Base-by-base conservation (phyloP, 352 stramenopile species). In the Lagenidium sp. region DNA sequence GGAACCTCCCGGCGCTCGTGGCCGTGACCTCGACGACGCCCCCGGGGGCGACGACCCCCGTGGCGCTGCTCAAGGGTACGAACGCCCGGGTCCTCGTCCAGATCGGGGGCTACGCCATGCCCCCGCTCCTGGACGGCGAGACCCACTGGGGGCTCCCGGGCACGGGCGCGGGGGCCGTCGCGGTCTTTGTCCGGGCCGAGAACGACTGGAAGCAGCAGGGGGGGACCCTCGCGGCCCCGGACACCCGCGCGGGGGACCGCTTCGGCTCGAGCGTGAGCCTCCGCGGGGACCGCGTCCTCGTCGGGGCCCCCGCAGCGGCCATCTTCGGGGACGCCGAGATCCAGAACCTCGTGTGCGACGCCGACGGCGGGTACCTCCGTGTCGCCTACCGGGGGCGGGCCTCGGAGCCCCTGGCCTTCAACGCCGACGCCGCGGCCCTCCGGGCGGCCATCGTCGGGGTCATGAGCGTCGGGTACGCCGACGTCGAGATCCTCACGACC, bases 161-260 rank as follows among this genome's bases (percentile, higher is more conserved):
- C 3, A 51, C 57, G 1, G 68, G 55, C 4, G 77, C 80, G 10
- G 80, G 80, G 2, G 79, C 83, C 45, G 62, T 60, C 4, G 60
- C 63, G 2, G 60, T 92, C n/a, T 92, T 90, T 41, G 60, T 65
- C 23, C 73, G 71, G 3, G 55, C 60, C 21, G 68, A 77, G n/a
- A 75, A 77, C 16, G 75, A 81, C 48, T 93, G 81, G 81, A 74
- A 74, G 24, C 75, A 89, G 20, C 74, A 88, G 50, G 74, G 71
- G 7, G 62, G 60, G 11, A 68, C 65, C 0, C 54, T 94, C 1
- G 47, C 60, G 21, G 79, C 65, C 0, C 41, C 44, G 10, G 81
- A 94, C 39, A 89, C 74, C 6, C 67, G 70, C 0, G 37, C 60
- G 1, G 74, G 74, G 1, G 81, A 94, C 50, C 48, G 73, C 6